Conservation (phyloP, 2,329 filamentous ascomycete species). For the Fusarium goolgardi region DNA sequence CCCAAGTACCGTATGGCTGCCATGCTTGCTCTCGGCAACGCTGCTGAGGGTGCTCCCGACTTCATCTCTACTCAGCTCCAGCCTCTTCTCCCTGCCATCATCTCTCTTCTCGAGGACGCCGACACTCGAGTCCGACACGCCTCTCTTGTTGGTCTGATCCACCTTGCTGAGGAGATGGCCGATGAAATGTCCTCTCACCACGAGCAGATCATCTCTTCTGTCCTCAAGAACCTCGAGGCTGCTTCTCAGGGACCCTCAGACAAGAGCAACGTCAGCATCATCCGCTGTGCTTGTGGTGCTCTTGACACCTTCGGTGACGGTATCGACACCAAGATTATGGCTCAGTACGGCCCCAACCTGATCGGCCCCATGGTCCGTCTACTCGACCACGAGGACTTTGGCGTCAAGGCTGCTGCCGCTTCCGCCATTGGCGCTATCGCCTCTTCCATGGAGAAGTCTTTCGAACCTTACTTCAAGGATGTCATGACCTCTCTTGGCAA, state of each 20-base stretch:
- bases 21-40: conserved; percentile 91
- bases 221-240: conserved; percentile 89
- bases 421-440: conserved; percentile 93
- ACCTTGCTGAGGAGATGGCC: conserved; percentile 91
- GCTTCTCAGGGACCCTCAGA: conserved; percentile 75
- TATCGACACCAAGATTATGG: conserved; percentile 80
- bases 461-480: conserved; percentile 90
- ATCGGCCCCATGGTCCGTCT: conserved; percentile 87
- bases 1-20: conserved; percentile 87
- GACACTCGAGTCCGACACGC: conserved; percentile 87
- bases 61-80: conserved; percentile 95
- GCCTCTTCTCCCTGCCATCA: conserved; percentile 84
- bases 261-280: conserved; percentile 84
- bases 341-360: conserved; percentile 83
- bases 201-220: conserved; percentile 81
- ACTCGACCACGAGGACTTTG: conserved; percentile 84
- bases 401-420: conserved; percentile 89
- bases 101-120: conserved; percentile 85
- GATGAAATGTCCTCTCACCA: conserved; percentile 91
- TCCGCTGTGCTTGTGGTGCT: conserved; percentile 89
- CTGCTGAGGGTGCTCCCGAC: conserved; percentile 95
- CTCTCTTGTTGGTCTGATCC: conserved; percentile 86
- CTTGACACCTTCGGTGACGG: conserved; percentile 93
- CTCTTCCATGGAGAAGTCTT: conserved; percentile 82
- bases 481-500: conserved; percentile 90